Base-by-base conservation (phyloP, 106 monocot genomes). In the Dendrobium nobile region DNA sequence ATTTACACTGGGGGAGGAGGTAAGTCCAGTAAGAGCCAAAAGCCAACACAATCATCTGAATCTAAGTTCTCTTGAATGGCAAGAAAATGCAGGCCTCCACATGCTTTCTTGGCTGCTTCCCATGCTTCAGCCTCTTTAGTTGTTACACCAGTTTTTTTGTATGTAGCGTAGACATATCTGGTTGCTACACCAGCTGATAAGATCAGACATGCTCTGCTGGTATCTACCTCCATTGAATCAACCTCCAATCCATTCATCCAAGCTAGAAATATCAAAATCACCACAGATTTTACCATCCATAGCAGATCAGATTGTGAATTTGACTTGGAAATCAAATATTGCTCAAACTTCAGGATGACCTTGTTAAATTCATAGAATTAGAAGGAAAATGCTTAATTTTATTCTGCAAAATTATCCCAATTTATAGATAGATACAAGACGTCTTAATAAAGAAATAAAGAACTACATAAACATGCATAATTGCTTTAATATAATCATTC, bases 221-320 rank as follows among this genome's bases (percentile, higher is more conserved):
- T 82, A 81, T 97, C 96, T 67, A 68, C 88, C 79, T 97, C 96
- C 10, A 97, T 7, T 0, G 92, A 88, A 77, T 82, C 90, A 10
- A 97, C 89, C 85, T 97, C 96, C 83, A 97, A 78, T 26, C 93
- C 92, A 82, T 91, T 96, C 93, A 93, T 96, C 96, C 96, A 96
- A 75, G 88, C 96, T 96, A 85, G 16, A 64, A 51, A 64, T 64
- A 64, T 24, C 64, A 64, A 26, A 64, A 64, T 51, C 51, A 51
- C 15, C 51, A 51, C 51, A 51, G 10, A 37, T 37, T 37, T 37
- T 37, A 37, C 37, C 54, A 9, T 0, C 54, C 2, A 54, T 54
- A 15, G 54, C 9, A 3, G 54, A 24, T 64, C 1, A 24, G 64
- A 6, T 22, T 6, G 26, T 64, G 64, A 64, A 64, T 22, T 64